A percentile compares a stretch with the other conserved stretches of the same genome.
Conservation (phyloP, 2,329 filamentous ascomycete genomes). For the Cercospora zeina region DNA sequence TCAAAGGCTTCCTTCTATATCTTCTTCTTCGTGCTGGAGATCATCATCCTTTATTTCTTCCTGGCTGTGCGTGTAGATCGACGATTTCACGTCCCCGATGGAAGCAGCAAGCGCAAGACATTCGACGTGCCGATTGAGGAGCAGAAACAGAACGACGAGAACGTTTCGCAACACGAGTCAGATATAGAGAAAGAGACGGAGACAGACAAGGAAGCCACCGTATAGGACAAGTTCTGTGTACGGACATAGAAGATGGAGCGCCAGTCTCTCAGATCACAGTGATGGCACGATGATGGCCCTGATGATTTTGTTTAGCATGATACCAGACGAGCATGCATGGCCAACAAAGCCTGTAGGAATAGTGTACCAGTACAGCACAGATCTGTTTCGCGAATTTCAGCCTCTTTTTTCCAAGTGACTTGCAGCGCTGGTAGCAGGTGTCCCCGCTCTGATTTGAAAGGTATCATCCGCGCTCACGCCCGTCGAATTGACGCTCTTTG, state of each 20-base stretch:
- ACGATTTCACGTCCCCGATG: slow-evolving; percentile 37
- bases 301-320: neutral
- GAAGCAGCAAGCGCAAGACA: slow-evolving; percentile 31
- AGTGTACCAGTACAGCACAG: neutral
- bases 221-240: neutral
- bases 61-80: slow-evolving; percentile 32
- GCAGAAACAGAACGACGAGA: neutral
- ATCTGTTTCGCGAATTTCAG: neutral
- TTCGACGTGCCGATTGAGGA: slow-evolving; percentile 4
- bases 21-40: slow-evolving; percentile 37
- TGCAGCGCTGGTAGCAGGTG: neutral
- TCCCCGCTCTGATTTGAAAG: slow-evolving; percentile 1
- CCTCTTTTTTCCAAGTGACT: neutral
- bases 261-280: neutral
- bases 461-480: slow-evolving; percentile 20
- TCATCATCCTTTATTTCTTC: slow-evolving; percentile 37
- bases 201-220: neutral
- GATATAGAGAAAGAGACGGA: slow-evolving; percentile 3
- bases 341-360: neutral
- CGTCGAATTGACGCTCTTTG: slow-evolving; percentile 26
- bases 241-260: neutral
- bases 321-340: neutral
- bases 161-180: neutral
- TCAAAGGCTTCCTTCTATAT: slow-evolving; percentile 36
- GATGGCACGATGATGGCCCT: neutral